phyloP scores from a whole-genome alignment of 192 early-diverging fungal genomes.

The Podila epigama region DNA sequence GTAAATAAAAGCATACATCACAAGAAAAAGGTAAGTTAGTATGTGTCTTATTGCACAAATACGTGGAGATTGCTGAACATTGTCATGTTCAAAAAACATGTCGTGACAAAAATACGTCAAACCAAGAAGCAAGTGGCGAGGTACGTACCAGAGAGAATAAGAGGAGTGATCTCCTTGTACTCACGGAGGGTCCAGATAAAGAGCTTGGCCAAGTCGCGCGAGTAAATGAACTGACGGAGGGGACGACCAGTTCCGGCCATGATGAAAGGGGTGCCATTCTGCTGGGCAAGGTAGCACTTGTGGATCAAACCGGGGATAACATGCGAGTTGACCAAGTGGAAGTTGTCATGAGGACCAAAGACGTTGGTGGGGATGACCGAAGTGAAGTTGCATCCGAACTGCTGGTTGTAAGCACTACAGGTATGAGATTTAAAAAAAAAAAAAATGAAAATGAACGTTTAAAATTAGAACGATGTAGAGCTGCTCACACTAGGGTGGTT shows the following conservation, averaged over 20 bases:
- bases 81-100: conserved; percentile 3
- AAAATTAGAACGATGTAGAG: neutral
- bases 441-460: neutral
- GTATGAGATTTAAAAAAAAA: too few species aligned
- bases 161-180: conserved; percentile 79
- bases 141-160: conserved; percentile 78
- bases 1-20: neutral
- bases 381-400: conserved; percentile 82
- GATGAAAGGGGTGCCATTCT: conserved; percentile 76
- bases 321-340: conserved; percentile 78
- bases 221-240: conserved; percentile 85
- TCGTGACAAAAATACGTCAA: neutral
- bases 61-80: neutral
- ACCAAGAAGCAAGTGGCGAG: neutral
- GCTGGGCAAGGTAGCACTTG: conserved; percentile 84
- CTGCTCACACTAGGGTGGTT: neutral
- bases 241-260: conserved; percentile 79
- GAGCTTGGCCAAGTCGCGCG: conserved; percentile 78
- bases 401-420: conserved; percentile 74
- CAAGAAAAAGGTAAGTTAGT: neutral
- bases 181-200: conserved; percentile 85
- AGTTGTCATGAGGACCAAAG: conserved; percentile 86
- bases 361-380: conserved; percentile 85
- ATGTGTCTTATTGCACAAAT: neutral
- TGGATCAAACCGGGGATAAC: conserved; percentile 83